phyloP scores from a whole-genome alignment of 805 yeast genomes.

The Ogataea henricii region DNA sequence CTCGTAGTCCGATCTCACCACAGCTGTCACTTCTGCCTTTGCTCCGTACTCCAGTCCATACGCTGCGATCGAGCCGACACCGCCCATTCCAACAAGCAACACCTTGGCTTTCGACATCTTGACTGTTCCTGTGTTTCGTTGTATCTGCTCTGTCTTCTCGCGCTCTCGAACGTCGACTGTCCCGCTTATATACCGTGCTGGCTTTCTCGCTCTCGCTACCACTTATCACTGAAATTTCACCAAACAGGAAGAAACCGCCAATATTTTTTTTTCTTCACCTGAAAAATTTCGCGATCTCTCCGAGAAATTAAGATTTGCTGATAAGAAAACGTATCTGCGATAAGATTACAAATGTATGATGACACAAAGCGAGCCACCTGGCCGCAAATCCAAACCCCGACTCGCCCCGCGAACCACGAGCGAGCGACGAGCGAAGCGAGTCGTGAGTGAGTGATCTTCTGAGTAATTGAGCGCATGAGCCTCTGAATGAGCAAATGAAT shows the following conservation, averaged over 20 bases:
- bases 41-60: slow-evolving; percentile 55
- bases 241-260: slow-evolving; percentile 7
- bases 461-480: no score
- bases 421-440: neutral
- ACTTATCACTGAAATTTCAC: neutral
- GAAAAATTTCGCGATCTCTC: neutral
- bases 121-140: neutral
- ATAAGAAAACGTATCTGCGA: slow-evolving; percentile 2
- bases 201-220: neutral
- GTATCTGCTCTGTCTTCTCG: neutral
- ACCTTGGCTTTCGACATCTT: slow-evolving; percentile 39
- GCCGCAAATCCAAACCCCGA: no score
- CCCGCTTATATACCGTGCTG: neutral
- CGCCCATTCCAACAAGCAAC: slow-evolving; percentile 78
- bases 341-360: slow-evolving; percentile 1
- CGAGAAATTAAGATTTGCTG: neutral
- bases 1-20: slow-evolving; percentile 66
- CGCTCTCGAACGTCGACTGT: no score
- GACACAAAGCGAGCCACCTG: no score
- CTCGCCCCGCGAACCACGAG: no score
- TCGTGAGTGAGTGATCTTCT: no score
- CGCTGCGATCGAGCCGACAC: slow-evolving; percentile 81
- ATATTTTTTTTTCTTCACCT: neutral
- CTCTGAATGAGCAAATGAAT: no score
- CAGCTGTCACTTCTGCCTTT: slow-evolving; percentile 55